Conservation (phyloP, 805 yeast genomes). For the Suhomyces xylopsoci region DNA sequence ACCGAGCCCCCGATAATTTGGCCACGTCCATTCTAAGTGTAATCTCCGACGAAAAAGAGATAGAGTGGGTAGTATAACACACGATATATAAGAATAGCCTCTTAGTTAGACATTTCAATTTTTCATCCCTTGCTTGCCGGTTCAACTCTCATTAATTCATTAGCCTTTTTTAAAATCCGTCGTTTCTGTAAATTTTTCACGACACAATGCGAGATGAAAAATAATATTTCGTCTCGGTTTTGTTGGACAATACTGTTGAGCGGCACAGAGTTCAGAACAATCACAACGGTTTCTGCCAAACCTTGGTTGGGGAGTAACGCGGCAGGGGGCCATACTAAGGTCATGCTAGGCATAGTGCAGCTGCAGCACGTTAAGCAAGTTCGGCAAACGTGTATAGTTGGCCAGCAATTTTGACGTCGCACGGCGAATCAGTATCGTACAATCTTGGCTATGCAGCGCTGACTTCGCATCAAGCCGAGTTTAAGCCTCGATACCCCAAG, state of each 20-base stretch:
- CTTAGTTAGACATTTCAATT: not conserved
- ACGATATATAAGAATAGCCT: not conserved
- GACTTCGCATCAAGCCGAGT: not conserved
- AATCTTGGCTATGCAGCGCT: not conserved
- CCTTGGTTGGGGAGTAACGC: not conserved
- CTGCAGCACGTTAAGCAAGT: not conserved
- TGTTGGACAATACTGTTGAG: not conserved
- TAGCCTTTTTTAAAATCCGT: not conserved
- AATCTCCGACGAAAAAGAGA: slow-evolving; percentile 9
- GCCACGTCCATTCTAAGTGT: slow-evolving; percentile 17
- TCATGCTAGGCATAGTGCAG: not conserved
- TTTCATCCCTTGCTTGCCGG: not conserved
- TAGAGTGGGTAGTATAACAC: slow-evolving; percentile 14
- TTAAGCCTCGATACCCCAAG: not conserved
- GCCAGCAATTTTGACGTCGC: not conserved
- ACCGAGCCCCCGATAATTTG: slow-evolving; percentile 3
- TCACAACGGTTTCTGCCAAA: not conserved
- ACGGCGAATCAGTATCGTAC: not conserved
- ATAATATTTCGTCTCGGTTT: not conserved
- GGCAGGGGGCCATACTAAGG: not conserved
- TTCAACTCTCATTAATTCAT: not conserved
- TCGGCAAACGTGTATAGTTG: not conserved
- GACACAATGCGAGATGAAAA: not conserved
- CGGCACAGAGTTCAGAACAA: not conserved
- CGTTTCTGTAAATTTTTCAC: not conserved